Evolutionary conservation across 768 basidiomycete genomes (phyloP).

Genomic region (Podaxis sp.): DNA sequence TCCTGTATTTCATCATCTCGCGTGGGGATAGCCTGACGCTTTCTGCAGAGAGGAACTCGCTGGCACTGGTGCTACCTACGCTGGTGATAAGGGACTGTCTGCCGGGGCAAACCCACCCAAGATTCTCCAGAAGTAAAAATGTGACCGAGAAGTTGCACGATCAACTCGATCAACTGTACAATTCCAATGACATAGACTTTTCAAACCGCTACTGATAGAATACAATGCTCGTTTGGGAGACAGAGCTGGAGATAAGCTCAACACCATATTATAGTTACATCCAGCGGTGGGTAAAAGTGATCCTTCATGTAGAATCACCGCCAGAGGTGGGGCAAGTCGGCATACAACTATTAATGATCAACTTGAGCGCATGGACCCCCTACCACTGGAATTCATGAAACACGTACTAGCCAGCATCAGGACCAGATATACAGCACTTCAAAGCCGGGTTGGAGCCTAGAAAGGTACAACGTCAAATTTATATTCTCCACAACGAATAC

Average conservation of each 20-base stretch:
- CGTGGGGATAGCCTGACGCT: slow-evolving; percentile 5
- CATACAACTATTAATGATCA: neutral
- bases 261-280: no score
- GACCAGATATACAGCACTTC: neutral
- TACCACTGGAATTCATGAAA: neutral
- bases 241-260: no score
- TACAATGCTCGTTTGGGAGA: neutral
- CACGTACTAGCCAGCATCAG: neutral
- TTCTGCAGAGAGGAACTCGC: slow-evolving; percentile 45
- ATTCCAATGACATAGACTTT: neutral
- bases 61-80: slow-evolving; percentile 61
- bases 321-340: neutral
- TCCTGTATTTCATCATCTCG: neutral
- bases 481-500: no score
- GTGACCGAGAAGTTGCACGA: neutral
- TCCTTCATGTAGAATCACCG: neutral
- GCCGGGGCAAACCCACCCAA: slow-evolving; percentile 71
- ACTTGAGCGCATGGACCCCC: neutral
- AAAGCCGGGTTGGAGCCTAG: no score
- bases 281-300: neutral
- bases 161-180: neutral
- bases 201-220: neutral
- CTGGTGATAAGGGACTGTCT: slow-evolving; percentile 77
- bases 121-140: slow-evolving; percentile 57
- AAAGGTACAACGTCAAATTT: no score